Base-by-base conservation (phyloP, 1,284 basidiomycete species). In the Agaricales sp. region DNA sequence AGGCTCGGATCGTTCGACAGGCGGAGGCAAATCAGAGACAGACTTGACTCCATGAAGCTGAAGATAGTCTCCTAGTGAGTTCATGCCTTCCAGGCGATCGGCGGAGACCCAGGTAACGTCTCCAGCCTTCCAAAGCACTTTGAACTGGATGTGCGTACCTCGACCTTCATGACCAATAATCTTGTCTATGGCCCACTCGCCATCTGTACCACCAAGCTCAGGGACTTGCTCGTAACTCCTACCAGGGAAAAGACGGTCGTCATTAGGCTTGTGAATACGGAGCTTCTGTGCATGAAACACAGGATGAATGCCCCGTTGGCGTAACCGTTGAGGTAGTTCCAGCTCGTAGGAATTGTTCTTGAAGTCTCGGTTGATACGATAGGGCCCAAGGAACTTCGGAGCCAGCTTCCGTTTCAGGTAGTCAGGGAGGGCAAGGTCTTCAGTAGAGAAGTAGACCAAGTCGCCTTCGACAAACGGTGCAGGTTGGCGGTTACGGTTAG, bases 301-400 rank as follows among this genome's bases (percentile, higher is more conserved):
- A 18, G 50, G 45, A 25, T 62, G 60, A 1, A 63, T 54, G 14
- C 57, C 37, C 4, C 59, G 46, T n/a, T 44, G 39, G 20, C 37
- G 47, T 3, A 64, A 23, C 18, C 55, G 54, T 8, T 48, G 53
- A 20, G 59, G 61, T 22, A 67, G 51, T n/a, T 65, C 61, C 4
- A 67, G 23, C 35, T 52, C 49, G 47, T 61, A 66, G 2, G 62
- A 63, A 0, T 49, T 58, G 2, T 56, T 51, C 2, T 51, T 54
- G 4, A 53, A 24, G 22, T 58, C 59, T 6, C 53, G 16, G 0
- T 55, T 12, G 20, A 69, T 55, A 4, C 53, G 45, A 47, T 61
- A 67, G 1, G 62, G 66, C 1, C 67, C 64, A 24, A 65, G 55
- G 48, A 51, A 67, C 45, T 60, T 59, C 0, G 64, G 65, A 1